These are phyloP conservation scores for Diaporthe sp. DNA, from an alignment of 2,329 filamentous ascomycete species.

Conservation along the genomic window DNA sequence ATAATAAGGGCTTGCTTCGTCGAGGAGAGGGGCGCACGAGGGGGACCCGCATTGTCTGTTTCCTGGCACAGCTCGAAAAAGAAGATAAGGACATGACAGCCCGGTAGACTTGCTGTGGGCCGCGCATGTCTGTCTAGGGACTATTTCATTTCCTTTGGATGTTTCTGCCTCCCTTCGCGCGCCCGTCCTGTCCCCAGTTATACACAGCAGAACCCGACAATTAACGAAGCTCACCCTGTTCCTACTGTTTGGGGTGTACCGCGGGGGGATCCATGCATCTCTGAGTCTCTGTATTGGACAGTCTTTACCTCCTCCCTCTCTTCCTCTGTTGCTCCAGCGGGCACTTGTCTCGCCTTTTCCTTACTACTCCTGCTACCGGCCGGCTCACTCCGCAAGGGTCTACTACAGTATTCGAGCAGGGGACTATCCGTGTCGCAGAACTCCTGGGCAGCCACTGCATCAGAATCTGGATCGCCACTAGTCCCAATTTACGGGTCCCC, in stretches of 20 bases:
- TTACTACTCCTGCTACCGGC: conserved; percentile 22
- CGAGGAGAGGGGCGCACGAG: neutral
- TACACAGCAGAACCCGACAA: conserved; percentile 16
- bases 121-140: conserved; percentile 13
- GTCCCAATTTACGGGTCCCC: conserved; percentile 21
- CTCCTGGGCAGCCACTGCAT: conserved; percentile 29
- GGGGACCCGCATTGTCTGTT: neutral
- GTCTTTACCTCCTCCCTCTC: neutral
- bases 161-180: conserved; percentile 23
- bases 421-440: conserved; percentile 32
- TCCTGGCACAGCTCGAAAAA: conserved; percentile 1
- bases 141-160: conserved; percentile 22
- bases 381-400: conserved; percentile 28
- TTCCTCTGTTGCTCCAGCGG: neutral
- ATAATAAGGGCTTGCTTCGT: conserved; percentile 5
- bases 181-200: conserved; percentile 19
- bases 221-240: conserved; percentile 17
- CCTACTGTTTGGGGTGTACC: conserved; percentile 15
- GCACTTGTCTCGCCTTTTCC: conserved; percentile 10
- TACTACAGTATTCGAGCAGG: conserved; percentile 30
- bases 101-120: conserved; percentile 13
- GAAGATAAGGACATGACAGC: conserved; percentile 25
- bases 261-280: conserved; percentile 30
- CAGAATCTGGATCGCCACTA: conserved; percentile 33
- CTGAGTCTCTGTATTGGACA: conserved; percentile 27